Evolutionary conservation across 2,329 filamentous ascomycete species (phyloP).

Genomic region (Aspergillus nomiae): DNA sequence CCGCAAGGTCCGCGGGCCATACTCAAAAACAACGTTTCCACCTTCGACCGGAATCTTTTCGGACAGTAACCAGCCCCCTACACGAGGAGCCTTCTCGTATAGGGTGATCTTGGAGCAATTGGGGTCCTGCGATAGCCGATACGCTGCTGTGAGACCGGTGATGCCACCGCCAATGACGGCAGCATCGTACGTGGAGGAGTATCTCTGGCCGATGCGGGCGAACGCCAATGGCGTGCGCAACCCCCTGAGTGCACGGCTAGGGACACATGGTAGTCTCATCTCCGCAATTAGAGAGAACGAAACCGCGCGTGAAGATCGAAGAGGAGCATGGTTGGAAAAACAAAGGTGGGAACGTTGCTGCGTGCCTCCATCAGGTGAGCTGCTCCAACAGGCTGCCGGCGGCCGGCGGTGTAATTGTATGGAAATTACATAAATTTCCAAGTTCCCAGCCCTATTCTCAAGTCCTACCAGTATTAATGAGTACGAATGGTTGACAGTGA

Average conservation of each 20-base stretch:
- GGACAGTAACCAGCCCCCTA: conserved; percentile 85
- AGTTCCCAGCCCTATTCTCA: neutral
- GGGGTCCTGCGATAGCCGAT: conserved; percentile 72
- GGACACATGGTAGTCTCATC: conserved; percentile 31
- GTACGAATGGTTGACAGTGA: neutral
- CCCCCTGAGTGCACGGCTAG: conserved; percentile 24
- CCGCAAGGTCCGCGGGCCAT: conserved; percentile 77
- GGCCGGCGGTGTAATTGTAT: conserved; percentile 6
- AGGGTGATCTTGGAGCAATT: conserved; percentile 72
- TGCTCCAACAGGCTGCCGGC: neutral
- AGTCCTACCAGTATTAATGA: too few relatives aligned
- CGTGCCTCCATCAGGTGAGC: conserved; percentile 3
- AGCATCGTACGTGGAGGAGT: conserved; percentile 45
- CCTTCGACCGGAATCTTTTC: conserved; percentile 61
- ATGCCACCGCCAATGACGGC: conserved; percentile 80
- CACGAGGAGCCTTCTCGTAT: conserved; percentile 69
- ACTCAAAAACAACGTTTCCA: conserved; percentile 73
- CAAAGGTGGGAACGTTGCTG: neutral
- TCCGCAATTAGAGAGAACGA: conserved; percentile 16
- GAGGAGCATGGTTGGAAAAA: neutral
- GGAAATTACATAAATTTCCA: conserved; percentile 3
- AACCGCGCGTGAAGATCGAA: conserved; percentile 3
- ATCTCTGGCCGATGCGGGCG: conserved; percentile 21
- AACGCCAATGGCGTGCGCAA: conserved; percentile 22
- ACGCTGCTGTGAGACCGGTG: conserved; percentile 76